phyloP scores from a whole-genome alignment of 106 monocot genomes.

The Dendrobium officinale region DNA sequence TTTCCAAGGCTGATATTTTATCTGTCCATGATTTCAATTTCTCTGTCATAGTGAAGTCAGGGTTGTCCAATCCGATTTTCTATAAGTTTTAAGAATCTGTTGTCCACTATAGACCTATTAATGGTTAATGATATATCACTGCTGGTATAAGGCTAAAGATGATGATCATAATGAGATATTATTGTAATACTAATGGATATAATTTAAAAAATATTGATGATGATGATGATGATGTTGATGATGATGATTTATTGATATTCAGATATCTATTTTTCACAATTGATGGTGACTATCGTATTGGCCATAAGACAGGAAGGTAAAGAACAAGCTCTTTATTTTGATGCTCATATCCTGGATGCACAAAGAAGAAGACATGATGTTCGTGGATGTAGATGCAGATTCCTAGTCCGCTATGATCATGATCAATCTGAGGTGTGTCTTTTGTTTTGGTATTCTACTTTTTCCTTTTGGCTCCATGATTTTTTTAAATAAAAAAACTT shows the following conservation, averaged over 20 bases:
- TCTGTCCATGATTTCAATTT: not conserved
- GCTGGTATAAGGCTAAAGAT: not conserved
- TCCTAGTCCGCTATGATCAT: conserved; percentile 91
- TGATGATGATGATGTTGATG: not conserved
- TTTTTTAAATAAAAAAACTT: not conserved
- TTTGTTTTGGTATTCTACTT: not conserved
- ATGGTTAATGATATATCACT: not conserved
- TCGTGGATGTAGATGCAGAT: conserved; percentile 90
- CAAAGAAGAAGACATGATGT: conserved; percentile 90
- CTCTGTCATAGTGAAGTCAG: too few relatives aligned
- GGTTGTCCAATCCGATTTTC: too few relatives aligned
- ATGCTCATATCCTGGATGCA: conserved; percentile 86
- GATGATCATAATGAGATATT: conserved; percentile 1
- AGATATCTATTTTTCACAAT: not conserved
- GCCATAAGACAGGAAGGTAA: conserved; percentile 64
- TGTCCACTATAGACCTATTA: not conserved
- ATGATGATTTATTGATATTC: not conserved
- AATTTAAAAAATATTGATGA: not conserved
- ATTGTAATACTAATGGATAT: not conserved
- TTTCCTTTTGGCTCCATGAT: not conserved
- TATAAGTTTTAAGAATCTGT: not conserved
- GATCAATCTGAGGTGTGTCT: conserved; percentile 78
- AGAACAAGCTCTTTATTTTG: conserved; percentile 97
- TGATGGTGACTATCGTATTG: not conserved
- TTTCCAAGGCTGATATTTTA: not conserved